Evolutionary conservation across 139 green algal species (phyloP).

Genomic region (Coccomyxa sp.): DNA sequence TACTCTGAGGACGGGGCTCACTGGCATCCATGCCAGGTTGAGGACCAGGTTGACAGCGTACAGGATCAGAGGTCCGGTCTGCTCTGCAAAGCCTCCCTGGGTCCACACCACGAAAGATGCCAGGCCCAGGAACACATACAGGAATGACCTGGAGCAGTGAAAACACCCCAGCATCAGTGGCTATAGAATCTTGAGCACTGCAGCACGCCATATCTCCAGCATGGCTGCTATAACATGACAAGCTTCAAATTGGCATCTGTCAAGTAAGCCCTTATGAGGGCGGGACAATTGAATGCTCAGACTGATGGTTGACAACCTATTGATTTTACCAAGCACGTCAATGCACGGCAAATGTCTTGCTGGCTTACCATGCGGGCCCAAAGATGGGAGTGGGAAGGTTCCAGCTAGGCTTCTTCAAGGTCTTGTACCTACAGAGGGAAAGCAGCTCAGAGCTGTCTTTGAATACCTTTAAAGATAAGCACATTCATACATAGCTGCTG

Average conservation of each 20-base stretch:
- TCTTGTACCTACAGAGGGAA: slow-evolving; percentile 12
- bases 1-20: too few relatives aligned
- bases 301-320: not conserved
- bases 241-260: not conserved
- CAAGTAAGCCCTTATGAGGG: not conserved
- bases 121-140: not conserved
- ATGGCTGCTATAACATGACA: not conserved
- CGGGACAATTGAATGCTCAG: not conserved
- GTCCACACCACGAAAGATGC: slow-evolving; percentile 3
- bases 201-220: not conserved
- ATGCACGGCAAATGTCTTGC: slow-evolving; percentile 10
- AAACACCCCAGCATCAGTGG: not conserved
- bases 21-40: slow-evolving; percentile 5
- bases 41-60: slow-evolving; percentile 2
- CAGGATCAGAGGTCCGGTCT: not conserved
- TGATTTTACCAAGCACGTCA: not conserved
- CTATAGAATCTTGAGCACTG: not conserved
- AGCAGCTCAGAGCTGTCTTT: not conserved
- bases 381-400: not conserved
- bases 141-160: not conserved
- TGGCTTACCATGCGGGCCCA: not conserved
- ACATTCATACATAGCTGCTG: not conserved
- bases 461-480: not conserved
- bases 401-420: slow-evolving; percentile 18
- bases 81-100: not conserved